These are phyloP conservation scores for Rhododendron kiyosumense DNA, from an alignment of 148 eudicot genomes.

Conservation along the genomic window DNA sequence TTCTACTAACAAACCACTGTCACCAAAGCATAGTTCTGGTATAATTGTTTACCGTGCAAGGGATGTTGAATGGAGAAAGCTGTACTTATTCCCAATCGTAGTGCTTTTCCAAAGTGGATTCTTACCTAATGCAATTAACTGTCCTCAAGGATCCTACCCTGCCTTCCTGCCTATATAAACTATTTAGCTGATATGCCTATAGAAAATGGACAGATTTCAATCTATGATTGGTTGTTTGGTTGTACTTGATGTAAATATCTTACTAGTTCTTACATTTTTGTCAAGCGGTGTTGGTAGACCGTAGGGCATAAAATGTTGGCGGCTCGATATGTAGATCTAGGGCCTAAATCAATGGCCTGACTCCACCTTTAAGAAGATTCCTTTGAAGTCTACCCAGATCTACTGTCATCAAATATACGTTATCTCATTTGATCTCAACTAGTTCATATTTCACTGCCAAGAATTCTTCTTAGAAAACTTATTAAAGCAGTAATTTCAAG, in stretches of 20 bases:
- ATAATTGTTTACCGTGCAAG: neutral
- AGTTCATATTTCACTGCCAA: neutral
- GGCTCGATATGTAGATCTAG: neutral
- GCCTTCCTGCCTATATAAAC: neutral
- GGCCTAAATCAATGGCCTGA: neutral
- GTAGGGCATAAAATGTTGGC: neutral
- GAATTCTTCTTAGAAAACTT: neutral
- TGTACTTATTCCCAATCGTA: neutral
- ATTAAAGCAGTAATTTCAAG: neutral
- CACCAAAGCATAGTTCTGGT: neutral
- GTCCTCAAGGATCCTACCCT: neutral
- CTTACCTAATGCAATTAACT: neutral
- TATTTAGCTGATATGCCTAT: no score
- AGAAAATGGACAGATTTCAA: neutral
- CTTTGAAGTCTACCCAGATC: neutral
- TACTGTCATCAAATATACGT: neutral
- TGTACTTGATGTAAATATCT: neutral
- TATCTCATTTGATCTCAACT: neutral
- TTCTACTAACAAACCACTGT: neutral
- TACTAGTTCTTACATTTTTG: neutral
- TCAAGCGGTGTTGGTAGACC: neutral
- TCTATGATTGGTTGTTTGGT: neutral
- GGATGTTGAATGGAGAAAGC: neutral
- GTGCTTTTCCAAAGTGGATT: neutral
- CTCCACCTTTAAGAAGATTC: neutral